Percentiles rank a stretch among this genome's conserved stretches.
phyloP scores from a whole-genome alignment of 108 stramenopile genomes.

The Discostella pseudostelligera region DNA sequence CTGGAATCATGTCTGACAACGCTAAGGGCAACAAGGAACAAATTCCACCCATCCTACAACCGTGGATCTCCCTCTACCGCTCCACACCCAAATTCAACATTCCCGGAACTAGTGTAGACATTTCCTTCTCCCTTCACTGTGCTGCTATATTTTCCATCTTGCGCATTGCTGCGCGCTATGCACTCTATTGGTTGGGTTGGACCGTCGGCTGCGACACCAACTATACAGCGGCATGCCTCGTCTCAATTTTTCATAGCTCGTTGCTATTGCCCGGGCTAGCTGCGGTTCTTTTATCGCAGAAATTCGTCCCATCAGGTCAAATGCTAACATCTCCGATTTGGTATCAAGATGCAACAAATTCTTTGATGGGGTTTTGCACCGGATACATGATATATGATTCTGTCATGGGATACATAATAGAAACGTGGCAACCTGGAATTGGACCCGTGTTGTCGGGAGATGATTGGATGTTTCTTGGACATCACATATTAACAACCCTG shows the following conservation, averaged over 20 bases:
- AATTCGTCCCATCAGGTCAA: slow-evolving; percentile 24
- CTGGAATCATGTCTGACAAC: background rate
- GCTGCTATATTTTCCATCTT: slow-evolving; percentile 23
- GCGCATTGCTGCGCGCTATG: slow-evolving; percentile 12
- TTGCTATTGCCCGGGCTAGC: slow-evolving; percentile 25
- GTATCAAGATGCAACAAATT: slow-evolving; percentile 36
- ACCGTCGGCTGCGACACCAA: slow-evolving; percentile 15
- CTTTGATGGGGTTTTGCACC: slow-evolving; percentile 39
- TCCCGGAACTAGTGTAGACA: slow-evolving; percentile 27
- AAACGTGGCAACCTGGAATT: slow-evolving; percentile 31
- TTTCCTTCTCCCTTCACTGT: slow-evolving; percentile 30
- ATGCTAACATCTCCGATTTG: slow-evolving; percentile 27
- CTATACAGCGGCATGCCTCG: slow-evolving; percentile 23
- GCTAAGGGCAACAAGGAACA: slow-evolving; percentile 4
- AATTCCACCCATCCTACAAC: slow-evolving; percentile 11
- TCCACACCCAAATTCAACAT: slow-evolving; percentile 31
- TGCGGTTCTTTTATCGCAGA: slow-evolving; percentile 25
- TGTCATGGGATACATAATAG: slow-evolving; percentile 32
- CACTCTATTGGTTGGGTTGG: slow-evolving; percentile 25
- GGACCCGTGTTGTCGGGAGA: slow-evolving; percentile 34
- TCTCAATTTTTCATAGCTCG: slow-evolving; percentile 26
- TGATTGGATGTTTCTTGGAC: slow-evolving; percentile 38
- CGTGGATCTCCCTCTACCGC: slow-evolving; percentile 38
- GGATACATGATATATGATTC: slow-evolving; percentile 51
- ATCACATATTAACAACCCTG: slow-evolving; percentile 31